phyloP scores from a whole-genome alignment of 371 early-diverging fungal genomes.

The Mucor irregularis region DNA sequence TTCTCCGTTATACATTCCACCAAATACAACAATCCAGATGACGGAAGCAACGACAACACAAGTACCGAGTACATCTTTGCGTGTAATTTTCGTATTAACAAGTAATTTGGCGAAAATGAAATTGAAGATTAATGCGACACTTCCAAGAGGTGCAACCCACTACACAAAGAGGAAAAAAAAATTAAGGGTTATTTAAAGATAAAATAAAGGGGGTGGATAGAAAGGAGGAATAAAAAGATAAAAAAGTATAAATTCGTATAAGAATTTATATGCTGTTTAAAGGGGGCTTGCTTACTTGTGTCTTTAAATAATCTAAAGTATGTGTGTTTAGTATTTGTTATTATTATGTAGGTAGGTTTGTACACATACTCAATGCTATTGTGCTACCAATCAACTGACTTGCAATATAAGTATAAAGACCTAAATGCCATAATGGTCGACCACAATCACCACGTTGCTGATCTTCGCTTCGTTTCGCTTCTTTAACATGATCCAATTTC shows the following conservation, averaged over 20 bases:
- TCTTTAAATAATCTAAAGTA: constrained; percentile 64
- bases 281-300: constrained; percentile 46
- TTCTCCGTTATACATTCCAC: constrained; percentile 63
- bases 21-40: constrained; percentile 70
- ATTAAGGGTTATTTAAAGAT: neutral
- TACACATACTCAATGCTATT: constrained; percentile 61
- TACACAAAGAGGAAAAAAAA: constrained; percentile 12
- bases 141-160: constrained; percentile 76
- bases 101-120: constrained; percentile 71
- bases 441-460: constrained; percentile 64
- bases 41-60: constrained; percentile 66
- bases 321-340: neutral
- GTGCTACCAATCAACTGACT: constrained; percentile 70
- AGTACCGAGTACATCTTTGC: constrained; percentile 67
- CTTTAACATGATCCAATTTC: constrained; percentile 69
- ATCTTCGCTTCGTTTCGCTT: constrained; percentile 39
- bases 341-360: neutral
- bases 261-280: neutral
- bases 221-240: neutral
- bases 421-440: constrained; percentile 70
- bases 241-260: neutral
- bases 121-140: constrained; percentile 71
- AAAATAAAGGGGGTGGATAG: neutral
- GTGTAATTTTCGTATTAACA: constrained; percentile 66
- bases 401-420: constrained; percentile 63